These are phyloP conservation scores for Paecilomyces sp. DNA, from an alignment of 2,329 filamentous ascomycete genomes.

Conservation along the genomic window DNA sequence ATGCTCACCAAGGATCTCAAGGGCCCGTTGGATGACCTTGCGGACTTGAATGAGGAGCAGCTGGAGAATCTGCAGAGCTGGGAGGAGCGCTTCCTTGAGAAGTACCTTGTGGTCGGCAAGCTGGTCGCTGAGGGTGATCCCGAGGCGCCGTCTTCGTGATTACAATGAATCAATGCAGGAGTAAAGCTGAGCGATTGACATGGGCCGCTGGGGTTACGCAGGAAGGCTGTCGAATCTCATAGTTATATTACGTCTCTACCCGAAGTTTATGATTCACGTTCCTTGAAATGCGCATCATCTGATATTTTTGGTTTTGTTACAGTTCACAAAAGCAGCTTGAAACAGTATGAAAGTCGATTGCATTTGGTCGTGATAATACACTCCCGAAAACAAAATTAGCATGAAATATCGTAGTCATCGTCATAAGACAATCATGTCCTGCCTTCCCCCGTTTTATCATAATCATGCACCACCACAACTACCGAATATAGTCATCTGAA, in stretches of 20 bases:
- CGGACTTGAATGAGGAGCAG: conserved; percentile 66
- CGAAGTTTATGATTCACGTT: neutral
- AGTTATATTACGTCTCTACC: neutral
- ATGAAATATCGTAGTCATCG: neutral
- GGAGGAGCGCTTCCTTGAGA: conserved; percentile 89
- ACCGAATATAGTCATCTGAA: neutral
- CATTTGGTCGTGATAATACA: neutral
- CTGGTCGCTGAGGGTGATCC: conserved; percentile 60
- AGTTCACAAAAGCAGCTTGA: neutral
- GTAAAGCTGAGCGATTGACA: neutral
- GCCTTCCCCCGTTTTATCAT: neutral
- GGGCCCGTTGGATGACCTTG: conserved; percentile 69
- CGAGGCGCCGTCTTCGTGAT: conserved; percentile 24
- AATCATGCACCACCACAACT: neutral
- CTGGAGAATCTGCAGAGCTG: conserved; percentile 78
- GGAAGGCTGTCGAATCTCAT: neutral
- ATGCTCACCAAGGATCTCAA: conserved; percentile 91
- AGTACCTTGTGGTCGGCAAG: conserved; percentile 91
- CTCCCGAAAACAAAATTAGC: neutral
- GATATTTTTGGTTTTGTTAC: neutral
- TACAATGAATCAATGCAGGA: neutral
- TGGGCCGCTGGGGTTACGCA: too few species aligned
- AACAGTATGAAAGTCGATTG: neutral
- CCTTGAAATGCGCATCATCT: neutral
- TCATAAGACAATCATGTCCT: neutral